Percentiles rank a stretch among this genome's conserved stretches.
Conservation (phyloP, 108 stramenopile species). For the Chaetoceros tenuissimus region DNA sequence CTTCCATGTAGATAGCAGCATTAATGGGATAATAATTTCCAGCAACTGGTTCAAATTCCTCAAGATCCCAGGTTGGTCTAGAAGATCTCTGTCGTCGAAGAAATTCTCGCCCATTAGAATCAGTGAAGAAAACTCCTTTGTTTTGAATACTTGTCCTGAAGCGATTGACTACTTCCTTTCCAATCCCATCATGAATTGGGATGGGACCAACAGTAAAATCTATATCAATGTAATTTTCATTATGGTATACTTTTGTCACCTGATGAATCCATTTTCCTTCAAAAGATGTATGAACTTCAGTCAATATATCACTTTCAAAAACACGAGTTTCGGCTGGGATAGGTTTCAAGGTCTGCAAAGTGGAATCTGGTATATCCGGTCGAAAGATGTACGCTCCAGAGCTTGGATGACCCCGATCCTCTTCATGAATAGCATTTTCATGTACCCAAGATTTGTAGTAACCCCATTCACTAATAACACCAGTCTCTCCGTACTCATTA, state of each 20-base stretch:
- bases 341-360: not conserved
- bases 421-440: constrained; percentile 23
- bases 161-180: constrained; percentile 80
- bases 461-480: constrained; percentile 52
- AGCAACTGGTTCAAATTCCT: constrained; percentile 82
- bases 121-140: constrained; percentile 78
- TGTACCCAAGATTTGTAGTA: constrained; percentile 66
- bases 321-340: constrained; percentile 1
- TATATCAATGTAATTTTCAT: constrained; percentile 70
- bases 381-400: constrained; percentile 97
- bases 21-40: constrained; percentile 96
- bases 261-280: constrained; percentile 80
- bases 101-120: constrained; percentile 95
- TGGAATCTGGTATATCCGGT: constrained; percentile 35
- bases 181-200: constrained; percentile 67
- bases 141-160: constrained; percentile 51
- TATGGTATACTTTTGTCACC: constrained; percentile 52
- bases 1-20: constrained; percentile 84
- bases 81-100: constrained; percentile 57
- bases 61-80: constrained; percentile 55
- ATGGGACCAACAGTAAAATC: constrained; percentile 91
- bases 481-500: constrained; percentile 9
- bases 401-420: constrained; percentile 43
- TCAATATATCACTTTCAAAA: constrained; percentile 25
- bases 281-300: constrained; percentile 71